A percentile compares a stretch with the other conserved stretches of the same genome.
These are phyloP conservation scores for Colletotrichum chlorophyti DNA, from an alignment of 2,329 filamentous ascomycete species.

Conservation along the genomic window DNA sequence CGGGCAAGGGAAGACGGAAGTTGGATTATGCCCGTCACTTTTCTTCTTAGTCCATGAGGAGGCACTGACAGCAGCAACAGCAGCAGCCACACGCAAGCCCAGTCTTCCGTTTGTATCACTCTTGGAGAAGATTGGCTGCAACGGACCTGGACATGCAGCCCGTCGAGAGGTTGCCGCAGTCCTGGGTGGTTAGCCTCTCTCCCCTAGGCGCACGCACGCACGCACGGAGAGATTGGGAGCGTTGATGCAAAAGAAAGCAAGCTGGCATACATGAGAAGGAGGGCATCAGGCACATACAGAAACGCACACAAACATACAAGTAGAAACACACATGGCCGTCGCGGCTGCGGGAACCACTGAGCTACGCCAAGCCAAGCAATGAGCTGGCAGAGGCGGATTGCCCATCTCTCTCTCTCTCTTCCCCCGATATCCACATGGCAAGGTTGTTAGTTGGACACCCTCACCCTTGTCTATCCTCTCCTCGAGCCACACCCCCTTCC, in stretches of 20 bases:
- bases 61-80: neutral
- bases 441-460: constrained; percentile 1
- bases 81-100: constrained; percentile 17
- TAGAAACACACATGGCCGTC: constrained; percentile 29
- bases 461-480: neutral
- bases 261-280: constrained; percentile 6
- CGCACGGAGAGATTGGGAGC: neutral
- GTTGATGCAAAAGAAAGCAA: constrained; percentile 3
- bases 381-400: constrained; percentile 8
- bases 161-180: neutral
- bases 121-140: constrained; percentile 1
- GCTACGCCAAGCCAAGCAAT: constrained; percentile 17
- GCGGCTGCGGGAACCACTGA: constrained; percentile 22
- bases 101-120: constrained; percentile 3
- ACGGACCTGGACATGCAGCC: constrained; percentile 11
- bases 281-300: constrained; percentile 27
- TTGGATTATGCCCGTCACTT: neutral
- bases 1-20: constrained; percentile 1
- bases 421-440: constrained; percentile 26
- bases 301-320: constrained; percentile 31
- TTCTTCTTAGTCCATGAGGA: neutral
- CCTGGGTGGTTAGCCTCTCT: neutral
- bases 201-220: constrained; percentile 6
- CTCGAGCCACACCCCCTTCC: constrained; percentile 4
- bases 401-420: constrained; percentile 25